Evolutionary conservation across 1,284 basidiomycete species (phyloP).

Genomic region (Heimioporus retisporus): DNA sequence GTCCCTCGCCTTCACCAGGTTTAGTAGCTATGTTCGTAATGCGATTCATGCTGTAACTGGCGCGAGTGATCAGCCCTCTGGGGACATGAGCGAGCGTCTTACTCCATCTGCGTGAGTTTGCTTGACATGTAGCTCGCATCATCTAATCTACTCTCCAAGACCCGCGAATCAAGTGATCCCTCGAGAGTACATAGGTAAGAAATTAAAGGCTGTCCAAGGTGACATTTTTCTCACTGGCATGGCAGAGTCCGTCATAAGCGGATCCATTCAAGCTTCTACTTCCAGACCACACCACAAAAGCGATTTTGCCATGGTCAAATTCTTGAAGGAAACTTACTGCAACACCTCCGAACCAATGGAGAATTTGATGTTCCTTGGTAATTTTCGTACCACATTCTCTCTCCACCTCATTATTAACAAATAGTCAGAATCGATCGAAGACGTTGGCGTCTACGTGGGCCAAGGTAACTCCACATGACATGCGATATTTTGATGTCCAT

Average conservation of each 20-base stretch:
- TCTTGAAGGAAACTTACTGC: not conserved
- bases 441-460: not conserved
- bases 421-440: not conserved
- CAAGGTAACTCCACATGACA: not conserved
- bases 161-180: not conserved
- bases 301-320: not conserved
- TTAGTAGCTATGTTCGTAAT: not conserved
- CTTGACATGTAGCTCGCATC: not conserved
- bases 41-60: not conserved
- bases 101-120: too few species aligned
- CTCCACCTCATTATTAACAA: not conserved
- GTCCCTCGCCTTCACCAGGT: not conserved
- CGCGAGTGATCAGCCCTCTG: not conserved
- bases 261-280: not conserved
- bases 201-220: not conserved
- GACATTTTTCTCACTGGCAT: not conserved
- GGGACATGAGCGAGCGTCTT: not conserved
- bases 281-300: not conserved
- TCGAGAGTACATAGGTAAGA: not conserved
- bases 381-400: not conserved
- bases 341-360: not conserved
- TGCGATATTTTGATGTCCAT: too few species aligned
- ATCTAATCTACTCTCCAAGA: not conserved
- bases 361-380: not conserved
- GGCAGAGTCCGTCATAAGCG: not conserved